Percentiles rank a stretch among this genome's conserved stretches.
Evolutionary conservation across 441 rosid species (phyloP).

Genomic region (Cnidoscolus chayamansa): DNA sequence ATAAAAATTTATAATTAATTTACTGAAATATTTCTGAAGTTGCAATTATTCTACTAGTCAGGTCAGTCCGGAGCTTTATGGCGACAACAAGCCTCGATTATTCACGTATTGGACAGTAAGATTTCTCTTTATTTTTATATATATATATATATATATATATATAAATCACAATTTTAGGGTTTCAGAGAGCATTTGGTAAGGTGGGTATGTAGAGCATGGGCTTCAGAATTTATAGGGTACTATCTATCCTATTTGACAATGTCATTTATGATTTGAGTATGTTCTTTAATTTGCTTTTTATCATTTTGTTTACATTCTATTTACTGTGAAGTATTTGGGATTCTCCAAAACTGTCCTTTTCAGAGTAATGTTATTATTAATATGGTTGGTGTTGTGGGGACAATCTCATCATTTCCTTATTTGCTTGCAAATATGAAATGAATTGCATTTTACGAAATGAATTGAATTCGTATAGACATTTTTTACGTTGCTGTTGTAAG

Average conservation of each 20-base stretch:
- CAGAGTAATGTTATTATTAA: constrained; percentile 8
- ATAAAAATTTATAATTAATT: too few species aligned
- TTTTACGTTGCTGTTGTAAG: too few species aligned
- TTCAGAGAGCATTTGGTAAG: too few species aligned
- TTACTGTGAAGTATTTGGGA: neutral
- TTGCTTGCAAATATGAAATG: neutral
- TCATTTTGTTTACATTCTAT: neutral
- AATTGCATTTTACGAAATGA: too few species aligned
- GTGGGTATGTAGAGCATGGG: too few species aligned
- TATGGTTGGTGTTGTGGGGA: constrained; percentile 20
- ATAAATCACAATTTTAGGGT: neutral
- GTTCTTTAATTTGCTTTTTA: neutral
- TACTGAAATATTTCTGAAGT: constrained; percentile 37
- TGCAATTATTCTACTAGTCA: constrained; percentile 70
- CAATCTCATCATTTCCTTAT: neutral
- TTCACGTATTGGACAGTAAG: constrained; percentile 99
- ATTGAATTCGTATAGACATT: too few species aligned
- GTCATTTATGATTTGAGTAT: neutral
- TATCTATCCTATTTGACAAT: neutral
- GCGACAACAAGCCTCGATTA: constrained; percentile 92
- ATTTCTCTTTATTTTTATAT: constrained; percentile 12
- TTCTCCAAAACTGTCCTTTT: neutral
- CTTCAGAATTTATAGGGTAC: too few species aligned
- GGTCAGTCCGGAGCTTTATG: constrained; percentile 99
- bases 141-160: too few species aligned